Evolutionary conservation across 108 stramenopile genomes (phyloP).

Genomic region (Cyclotella sp.): DNA sequence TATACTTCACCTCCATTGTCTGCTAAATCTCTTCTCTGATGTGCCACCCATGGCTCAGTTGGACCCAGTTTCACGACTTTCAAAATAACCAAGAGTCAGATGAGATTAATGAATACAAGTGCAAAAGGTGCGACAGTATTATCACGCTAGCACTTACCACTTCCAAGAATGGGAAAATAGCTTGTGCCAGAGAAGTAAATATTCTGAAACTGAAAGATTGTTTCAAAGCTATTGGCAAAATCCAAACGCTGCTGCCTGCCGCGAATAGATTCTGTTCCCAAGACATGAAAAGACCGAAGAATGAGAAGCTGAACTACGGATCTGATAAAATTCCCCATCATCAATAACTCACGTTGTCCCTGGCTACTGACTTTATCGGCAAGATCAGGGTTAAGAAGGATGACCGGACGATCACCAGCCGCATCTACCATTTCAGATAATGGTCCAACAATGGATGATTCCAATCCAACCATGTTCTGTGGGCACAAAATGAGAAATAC

Average conservation of each 20-base stretch:
- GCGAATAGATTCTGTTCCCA: slow-evolving; percentile 58
- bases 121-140: not conserved
- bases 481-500: slow-evolving; percentile 84
- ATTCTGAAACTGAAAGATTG: slow-evolving; percentile 82
- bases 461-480: slow-evolving; percentile 82
- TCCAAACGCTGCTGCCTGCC: slow-evolving; percentile 78
- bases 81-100: not conserved
- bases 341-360: slow-evolving; percentile 59
- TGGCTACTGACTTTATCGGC: slow-evolving; percentile 75
- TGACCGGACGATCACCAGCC: slow-evolving; percentile 84
- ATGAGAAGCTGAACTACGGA: not conserved
- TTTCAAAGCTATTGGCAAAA: slow-evolving; percentile 77
- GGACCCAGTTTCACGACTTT: slow-evolving; percentile 65
- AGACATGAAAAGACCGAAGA: not conserved
- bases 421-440: slow-evolving; percentile 84
- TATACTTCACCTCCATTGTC: slow-evolving; percentile 77
- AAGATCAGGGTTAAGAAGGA: slow-evolving; percentile 86
- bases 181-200: slow-evolving; percentile 85
- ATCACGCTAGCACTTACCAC: slow-evolving; percentile 1
- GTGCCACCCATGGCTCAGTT: slow-evolving; percentile 72
- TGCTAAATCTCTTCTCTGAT: slow-evolving; percentile 80
- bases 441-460: slow-evolving; percentile 71
- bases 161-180: slow-evolving; percentile 86
- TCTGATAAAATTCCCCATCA: not conserved
- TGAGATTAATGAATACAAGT: not conserved